phyloP scores from a whole-genome alignment of 129 eudicot genomes.

The Escallonia herrerae region DNA sequence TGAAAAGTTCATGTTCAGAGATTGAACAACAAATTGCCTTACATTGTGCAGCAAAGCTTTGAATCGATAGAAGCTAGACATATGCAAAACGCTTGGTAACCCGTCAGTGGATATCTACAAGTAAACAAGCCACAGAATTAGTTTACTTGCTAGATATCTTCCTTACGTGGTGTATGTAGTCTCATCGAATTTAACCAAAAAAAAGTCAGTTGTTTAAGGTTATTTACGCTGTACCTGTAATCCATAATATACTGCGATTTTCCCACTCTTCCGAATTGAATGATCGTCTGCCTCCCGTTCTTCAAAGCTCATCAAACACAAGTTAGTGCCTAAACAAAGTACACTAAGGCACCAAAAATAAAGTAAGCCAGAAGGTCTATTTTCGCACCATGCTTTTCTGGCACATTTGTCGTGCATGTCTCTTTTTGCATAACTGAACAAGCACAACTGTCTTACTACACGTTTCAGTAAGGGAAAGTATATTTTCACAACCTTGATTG shows the following conservation, averaged over 20 bases:
- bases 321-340: background rate
- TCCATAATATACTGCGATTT: constrained; percentile 86
- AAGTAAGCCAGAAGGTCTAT: too few relatives aligned
- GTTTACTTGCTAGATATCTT: background rate
- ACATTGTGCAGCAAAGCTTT: constrained; percentile 91
- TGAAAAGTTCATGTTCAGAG: background rate
- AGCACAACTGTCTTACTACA: too few relatives aligned
- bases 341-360: too few relatives aligned
- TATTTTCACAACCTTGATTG: too few relatives aligned
- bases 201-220: background rate
- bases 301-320: constrained; percentile 31
- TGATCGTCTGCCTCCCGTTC: constrained; percentile 72
- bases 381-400: too few relatives aligned
- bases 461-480: too few relatives aligned
- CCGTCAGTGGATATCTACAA: constrained; percentile 87
- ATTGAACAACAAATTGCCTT: constrained; percentile 11
- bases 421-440: too few relatives aligned
- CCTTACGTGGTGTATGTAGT: too few relatives aligned
- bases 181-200: background rate
- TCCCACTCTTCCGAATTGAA: constrained; percentile 84
- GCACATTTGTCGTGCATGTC: too few relatives aligned
- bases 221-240: constrained; percentile 90
- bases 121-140: background rate
- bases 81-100: constrained; percentile 92
- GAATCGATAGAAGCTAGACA: constrained; percentile 96